These are phyloP conservation scores for Myriangium duriaei DNA, from an alignment of 2,329 filamentous ascomycete genomes.

Conservation along the genomic window DNA sequence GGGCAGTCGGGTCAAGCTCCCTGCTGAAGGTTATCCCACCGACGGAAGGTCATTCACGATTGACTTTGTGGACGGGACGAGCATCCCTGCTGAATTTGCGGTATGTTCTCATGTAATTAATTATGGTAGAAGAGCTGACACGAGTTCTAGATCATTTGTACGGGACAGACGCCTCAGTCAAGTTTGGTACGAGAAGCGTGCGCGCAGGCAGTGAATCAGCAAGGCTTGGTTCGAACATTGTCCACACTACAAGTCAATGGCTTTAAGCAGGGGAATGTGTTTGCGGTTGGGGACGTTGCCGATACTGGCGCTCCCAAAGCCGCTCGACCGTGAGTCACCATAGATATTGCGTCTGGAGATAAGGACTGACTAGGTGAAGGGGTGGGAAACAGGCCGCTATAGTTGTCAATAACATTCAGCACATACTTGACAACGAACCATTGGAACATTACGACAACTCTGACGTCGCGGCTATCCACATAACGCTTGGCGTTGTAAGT, in stretches of 20 bases:
- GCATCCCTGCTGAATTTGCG: slow-evolving; percentile 39
- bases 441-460: slow-evolving; percentile 7
- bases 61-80: slow-evolving; percentile 34
- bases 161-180: slow-evolving; percentile 47
- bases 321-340: slow-evolving; percentile 33
- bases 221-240: slow-evolving; percentile 31
- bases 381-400: slow-evolving; percentile 42
- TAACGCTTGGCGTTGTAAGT: slow-evolving; percentile 10
- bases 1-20: slow-evolving; percentile 21
- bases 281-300: slow-evolving; percentile 52
- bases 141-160: slow-evolving; percentile 45
- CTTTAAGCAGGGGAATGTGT: slow-evolving; percentile 39
- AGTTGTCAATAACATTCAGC: slow-evolving; percentile 43
- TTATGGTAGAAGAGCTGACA: too few relatives aligned
- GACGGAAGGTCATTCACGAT: slow-evolving; percentile 20
- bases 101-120: too few relatives aligned
- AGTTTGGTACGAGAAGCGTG: slow-evolving; percentile 34
- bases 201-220: slow-evolving; percentile 17
- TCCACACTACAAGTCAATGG: slow-evolving; percentile 46
- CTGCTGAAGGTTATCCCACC: slow-evolving; percentile 15
- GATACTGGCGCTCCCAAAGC: slow-evolving; percentile 40
- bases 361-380: too few relatives aligned
- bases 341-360: too few relatives aligned
- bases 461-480: slow-evolving; percentile 6
- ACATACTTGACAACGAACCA: slow-evolving; percentile 24